A percentile compares a stretch with the other conserved stretches of the same genome.
phyloP scores from a whole-genome alignment of 768 basidiomycete genomes.

The Tylopilus subfusipes region DNA sequence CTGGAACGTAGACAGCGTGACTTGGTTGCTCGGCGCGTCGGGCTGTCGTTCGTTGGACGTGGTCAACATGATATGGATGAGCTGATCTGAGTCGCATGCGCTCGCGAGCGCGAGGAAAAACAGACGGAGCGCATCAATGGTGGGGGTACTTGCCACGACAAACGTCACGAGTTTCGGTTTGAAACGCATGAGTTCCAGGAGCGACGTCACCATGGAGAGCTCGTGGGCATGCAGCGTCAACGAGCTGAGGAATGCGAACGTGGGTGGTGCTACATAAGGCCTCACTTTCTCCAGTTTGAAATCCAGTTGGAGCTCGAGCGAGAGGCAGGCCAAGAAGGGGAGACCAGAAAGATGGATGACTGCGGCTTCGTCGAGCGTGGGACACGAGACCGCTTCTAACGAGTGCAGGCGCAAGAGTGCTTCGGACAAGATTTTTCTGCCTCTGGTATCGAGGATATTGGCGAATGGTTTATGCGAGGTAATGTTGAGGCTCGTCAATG shows the following conservation, averaged over 20 bases:
- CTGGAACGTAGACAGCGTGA: slow-evolving; percentile 16
- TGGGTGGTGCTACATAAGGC: slow-evolving; percentile 9
- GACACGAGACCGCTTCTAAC: slow-evolving; percentile 17
- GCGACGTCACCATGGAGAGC: slow-evolving; percentile 19
- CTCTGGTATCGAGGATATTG: slow-evolving; percentile 8
- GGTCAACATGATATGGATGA: slow-evolving; percentile 10
- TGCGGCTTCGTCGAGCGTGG: slow-evolving; percentile 18
- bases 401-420: slow-evolving; percentile 16
- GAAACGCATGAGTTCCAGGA: slow-evolving; percentile 20
- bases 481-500: slow-evolving; percentile 15
- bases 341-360: slow-evolving; percentile 25
- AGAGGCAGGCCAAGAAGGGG: slow-evolving; percentile 12
- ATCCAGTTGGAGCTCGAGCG: slow-evolving; percentile 13
- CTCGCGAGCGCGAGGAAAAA: slow-evolving; percentile 20
- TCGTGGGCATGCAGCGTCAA: slow-evolving; percentile 6
- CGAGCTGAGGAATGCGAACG: slow-evolving; percentile 13
- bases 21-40: background rate
- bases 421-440: slow-evolving; percentile 21
- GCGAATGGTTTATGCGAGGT: background rate
- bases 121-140: slow-evolving; percentile 16
- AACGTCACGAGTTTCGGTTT: slow-evolving; percentile 15
- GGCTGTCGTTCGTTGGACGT: background rate
- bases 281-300: slow-evolving; percentile 14
- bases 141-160: slow-evolving; percentile 7
- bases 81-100: slow-evolving; percentile 9